These are phyloP conservation scores for Hondaea fermentalgiana DNA, from an alignment of 108 stramenopile genomes.

Conservation along the genomic window DNA sequence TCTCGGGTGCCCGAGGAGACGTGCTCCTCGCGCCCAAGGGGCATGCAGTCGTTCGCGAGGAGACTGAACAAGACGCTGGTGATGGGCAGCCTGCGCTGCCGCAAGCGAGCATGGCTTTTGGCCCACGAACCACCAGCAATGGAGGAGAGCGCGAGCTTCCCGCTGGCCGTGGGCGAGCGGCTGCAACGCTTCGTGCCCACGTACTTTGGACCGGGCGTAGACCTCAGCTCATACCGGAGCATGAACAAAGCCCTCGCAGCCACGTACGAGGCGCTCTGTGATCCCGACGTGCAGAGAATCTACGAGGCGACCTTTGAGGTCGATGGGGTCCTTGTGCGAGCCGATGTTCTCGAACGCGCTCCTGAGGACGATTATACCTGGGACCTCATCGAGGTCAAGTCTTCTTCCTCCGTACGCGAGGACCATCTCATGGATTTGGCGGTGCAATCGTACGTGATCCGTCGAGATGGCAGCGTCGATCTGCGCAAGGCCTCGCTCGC, in stretches of 20 bases:
- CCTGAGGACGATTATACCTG: neutral
- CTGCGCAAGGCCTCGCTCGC: neutral
- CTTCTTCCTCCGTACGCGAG: neutral
- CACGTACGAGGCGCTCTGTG: neutral
- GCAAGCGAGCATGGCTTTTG: neutral
- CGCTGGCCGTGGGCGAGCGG: neutral
- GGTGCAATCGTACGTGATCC: neutral
- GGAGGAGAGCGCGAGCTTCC: neutral
- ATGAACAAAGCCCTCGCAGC: neutral
- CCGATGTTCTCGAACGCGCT: neutral
- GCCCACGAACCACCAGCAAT: neutral
- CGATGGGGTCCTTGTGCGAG: neutral
- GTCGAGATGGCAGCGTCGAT: neutral
- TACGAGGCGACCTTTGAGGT: neutral
- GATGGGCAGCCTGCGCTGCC: neutral
- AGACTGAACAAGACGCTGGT: neutral
- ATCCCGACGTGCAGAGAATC: neutral
- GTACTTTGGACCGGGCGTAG: neutral
- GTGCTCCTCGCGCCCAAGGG: too few relatives aligned
- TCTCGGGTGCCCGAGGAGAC: too few relatives aligned
- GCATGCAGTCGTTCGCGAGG: neutral
- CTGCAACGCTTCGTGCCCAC: neutral
- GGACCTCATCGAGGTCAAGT: neutral
- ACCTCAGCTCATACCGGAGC: neutral
- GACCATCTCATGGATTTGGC: neutral